phyloP scores from a whole-genome alignment of 2,329 filamentous ascomycete genomes.

The Didymella keratinophila region DNA sequence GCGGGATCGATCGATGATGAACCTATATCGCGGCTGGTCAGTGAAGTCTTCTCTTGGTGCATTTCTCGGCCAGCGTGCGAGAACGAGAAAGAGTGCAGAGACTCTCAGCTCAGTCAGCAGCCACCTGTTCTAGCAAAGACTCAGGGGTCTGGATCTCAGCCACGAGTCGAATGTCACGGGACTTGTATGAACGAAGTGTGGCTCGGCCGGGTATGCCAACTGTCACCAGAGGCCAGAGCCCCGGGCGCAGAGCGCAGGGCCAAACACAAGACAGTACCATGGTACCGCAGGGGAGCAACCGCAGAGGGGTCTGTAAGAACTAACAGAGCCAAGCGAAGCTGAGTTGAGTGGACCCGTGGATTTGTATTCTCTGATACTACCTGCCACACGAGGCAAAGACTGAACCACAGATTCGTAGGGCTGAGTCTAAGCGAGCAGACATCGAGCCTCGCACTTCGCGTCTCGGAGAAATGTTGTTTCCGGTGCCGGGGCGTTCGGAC shows the following conservation, averaged over 20 bases:
- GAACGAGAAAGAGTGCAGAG: not conserved
- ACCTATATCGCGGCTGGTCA: not conserved
- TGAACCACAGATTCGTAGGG: not conserved
- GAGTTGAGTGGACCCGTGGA: not conserved
- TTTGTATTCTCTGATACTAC: not conserved
- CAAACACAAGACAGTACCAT: not conserved
- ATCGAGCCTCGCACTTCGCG: not conserved
- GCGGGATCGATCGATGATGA: not conserved
- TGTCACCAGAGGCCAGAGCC: not conserved
- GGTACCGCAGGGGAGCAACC: not conserved
- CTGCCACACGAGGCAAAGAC: slow-evolving; percentile 4
- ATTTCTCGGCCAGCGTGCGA: not conserved
- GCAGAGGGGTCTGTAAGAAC: not conserved
- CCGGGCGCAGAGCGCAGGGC: not conserved
- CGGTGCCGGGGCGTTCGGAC: not conserved
- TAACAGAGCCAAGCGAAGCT: not conserved
- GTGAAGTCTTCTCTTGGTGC: not conserved
- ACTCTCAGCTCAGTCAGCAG: not conserved
- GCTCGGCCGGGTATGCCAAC: not conserved
- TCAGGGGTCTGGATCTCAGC: slow-evolving; percentile 1
- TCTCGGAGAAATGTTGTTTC: not conserved
- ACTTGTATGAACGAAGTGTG: not conserved
- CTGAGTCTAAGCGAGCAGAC: not conserved
- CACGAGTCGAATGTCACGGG: not conserved
- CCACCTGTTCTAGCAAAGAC: not conserved